Conservation (phyloP, 164 flowering plant species). For the Aristolochia fimbriata region DNA sequence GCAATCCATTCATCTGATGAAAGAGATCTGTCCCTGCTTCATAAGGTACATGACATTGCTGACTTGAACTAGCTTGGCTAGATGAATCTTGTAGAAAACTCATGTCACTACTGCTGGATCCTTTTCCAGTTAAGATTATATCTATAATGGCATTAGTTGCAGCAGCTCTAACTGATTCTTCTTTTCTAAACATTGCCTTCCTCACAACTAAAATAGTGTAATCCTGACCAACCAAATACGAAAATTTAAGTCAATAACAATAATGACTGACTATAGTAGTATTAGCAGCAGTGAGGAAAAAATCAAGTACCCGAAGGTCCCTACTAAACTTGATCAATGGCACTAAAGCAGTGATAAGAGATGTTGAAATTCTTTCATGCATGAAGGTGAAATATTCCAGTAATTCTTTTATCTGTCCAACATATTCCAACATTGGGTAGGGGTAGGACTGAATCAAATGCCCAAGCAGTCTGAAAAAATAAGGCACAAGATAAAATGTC, state of each 20-base stretch:
- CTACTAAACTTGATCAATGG: constrained; percentile 63
- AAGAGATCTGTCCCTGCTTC: constrained; percentile 39
- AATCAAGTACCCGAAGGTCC: constrained; percentile 51
- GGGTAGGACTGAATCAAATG: constrained; percentile 46
- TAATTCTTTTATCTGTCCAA: constrained; percentile 66
- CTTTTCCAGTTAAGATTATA: constrained; percentile 50
- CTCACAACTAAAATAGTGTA: constrained; percentile 64
- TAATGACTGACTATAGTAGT: neutral
- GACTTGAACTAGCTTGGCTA: constrained; percentile 91
- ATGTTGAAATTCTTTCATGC: constrained; percentile 39
- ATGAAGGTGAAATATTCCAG: constrained; percentile 79
- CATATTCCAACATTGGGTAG: constrained; percentile 56
- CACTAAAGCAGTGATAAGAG: constrained; percentile 43
- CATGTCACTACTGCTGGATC: constrained; percentile 25
- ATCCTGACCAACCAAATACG: constrained; percentile 28
- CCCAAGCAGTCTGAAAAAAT: constrained; percentile 49
- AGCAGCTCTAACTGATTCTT: constrained; percentile 60
- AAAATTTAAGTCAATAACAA: no score
- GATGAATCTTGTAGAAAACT: constrained; percentile 63
- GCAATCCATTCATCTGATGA: constrained; percentile 71
- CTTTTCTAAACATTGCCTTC: constrained; percentile 80
- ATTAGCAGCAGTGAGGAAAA: neutral
- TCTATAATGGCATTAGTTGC: constrained; percentile 56
- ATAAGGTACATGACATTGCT: constrained; percentile 43
- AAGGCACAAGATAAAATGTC: no score